Base-by-base conservation (phyloP, 2,329 filamentous ascomycete species). In the Fusarium oxysporum region DNA sequence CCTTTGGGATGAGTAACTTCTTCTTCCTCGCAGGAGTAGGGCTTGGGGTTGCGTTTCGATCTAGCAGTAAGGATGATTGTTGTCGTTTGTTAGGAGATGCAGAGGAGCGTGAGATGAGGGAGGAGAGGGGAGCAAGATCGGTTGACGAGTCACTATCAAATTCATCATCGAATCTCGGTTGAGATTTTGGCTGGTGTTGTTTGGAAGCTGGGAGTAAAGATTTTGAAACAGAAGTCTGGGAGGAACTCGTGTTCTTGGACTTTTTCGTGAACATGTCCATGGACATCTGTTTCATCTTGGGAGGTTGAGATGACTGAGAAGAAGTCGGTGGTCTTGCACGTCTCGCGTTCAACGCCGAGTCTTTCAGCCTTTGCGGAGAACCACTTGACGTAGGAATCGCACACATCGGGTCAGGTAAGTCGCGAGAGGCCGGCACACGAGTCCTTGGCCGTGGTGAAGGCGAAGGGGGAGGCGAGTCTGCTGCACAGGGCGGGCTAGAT, bases 401-500 rank as follows among this genome's bases (percentile, higher is more conserved):
- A 57, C 68, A 73, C 72, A 82, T 48, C 40, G 78, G 72, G 43
- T 64, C 45, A 79, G 76, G 45, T 30, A 77, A 28, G 51, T 78
- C 53, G 54, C 59, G 59, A 73, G 47, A n/a, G 41, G 56, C 37
- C 62, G 66, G 6, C 62, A 67, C 7, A 70, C 62, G 23, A 51
- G 62, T 19, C 54, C 68, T 53, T 66, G 73, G 65, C 33, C 44
- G 48, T 68, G 77, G 65, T 47, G 79, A 68, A 66, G 72, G 67
- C 68, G 75, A 70, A 66, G 67, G 53, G 69, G 79, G 61, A 79
- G 80, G 77, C 71, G 82, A 81, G 35, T 76, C 61, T 47, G 67
- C 61, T 28, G 68, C 55, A 47, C 56, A 63, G 78, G 78, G 72
- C 57, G 85, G 85, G 69, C 85, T 86, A 78, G 85, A 86, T 73